Evolutionary conservation across 306 rosid genomes (phyloP).

Genomic region (Dryas drummondii): DNA sequence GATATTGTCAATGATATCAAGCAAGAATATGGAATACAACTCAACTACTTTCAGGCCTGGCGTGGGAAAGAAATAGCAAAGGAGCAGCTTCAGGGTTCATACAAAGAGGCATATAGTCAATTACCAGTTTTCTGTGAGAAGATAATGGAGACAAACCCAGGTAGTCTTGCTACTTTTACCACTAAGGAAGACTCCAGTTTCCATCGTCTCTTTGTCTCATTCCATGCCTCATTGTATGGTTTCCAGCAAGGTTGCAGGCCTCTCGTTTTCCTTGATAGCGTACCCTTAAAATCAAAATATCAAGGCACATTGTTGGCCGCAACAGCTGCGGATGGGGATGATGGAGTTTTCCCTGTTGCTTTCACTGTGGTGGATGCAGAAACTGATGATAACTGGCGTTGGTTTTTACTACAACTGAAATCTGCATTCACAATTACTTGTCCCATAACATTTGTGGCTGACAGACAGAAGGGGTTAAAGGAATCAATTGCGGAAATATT

Average conservation of each 20-base stretch:
- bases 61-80: conserved; percentile 99
- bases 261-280: conserved; percentile 83
- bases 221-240: conserved; percentile 82
- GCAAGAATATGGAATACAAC: conserved; percentile 90
- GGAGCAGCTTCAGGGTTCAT: conserved; percentile 99
- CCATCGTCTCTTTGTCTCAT: conserved; percentile 88
- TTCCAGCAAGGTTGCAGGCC: conserved; percentile 98
- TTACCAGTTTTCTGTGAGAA: conserved; percentile 81
- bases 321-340: conserved; percentile 87
- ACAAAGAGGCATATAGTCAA: conserved; percentile 86
- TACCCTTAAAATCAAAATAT: conserved; percentile 80
- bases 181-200: conserved; percentile 95
- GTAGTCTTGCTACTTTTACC: conserved; percentile 77
- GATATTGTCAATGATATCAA: conserved; percentile 94
- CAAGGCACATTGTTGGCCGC: conserved; percentile 92
- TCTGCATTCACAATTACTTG: conserved; percentile 68
- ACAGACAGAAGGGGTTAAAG: conserved; percentile 74
- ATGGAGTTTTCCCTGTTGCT: conserved; percentile 85
- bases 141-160: conserved; percentile 91
- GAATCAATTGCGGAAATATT: conserved; percentile 70
- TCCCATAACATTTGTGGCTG: conserved; percentile 87
- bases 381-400: conserved; percentile 87
- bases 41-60: conserved; percentile 99
- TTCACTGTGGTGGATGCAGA: conserved; percentile 90
- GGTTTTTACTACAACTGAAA: conserved; percentile 87